Conservation (phyloP, 108 stramenopile species). For the Pseudonitzschia pungens region DNA sequence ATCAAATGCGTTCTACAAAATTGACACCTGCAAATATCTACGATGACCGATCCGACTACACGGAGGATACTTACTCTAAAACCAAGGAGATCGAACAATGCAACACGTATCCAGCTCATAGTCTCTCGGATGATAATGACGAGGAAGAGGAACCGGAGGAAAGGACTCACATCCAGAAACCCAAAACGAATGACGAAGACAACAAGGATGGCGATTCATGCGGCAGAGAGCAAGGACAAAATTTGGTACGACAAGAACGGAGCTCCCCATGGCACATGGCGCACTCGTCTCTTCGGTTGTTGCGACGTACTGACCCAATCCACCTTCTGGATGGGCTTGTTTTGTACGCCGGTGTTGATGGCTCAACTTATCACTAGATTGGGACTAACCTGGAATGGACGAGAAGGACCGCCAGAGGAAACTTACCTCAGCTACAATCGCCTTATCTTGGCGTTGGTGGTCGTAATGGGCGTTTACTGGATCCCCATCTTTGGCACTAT, state of each 20-base stretch:
- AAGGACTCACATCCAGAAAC: background rate
- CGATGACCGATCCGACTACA: constrained; percentile 5
- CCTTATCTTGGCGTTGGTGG: constrained; percentile 32
- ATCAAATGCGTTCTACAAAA: no score
- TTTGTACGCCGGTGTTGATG: constrained; percentile 45
- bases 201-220: background rate
- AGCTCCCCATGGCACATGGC: constrained; percentile 47
- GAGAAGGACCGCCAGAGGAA: constrained; percentile 30
- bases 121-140: constrained; percentile 7
- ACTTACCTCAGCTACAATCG: constrained; percentile 53
- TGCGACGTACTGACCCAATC: constrained; percentile 64
- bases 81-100: constrained; percentile 7
- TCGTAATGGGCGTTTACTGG: constrained; percentile 34
- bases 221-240: background rate
- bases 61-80: background rate
- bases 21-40: no score
- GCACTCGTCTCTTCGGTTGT: constrained; percentile 44
- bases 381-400: constrained; percentile 53
- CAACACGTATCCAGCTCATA: constrained; percentile 8
- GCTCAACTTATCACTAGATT: constrained; percentile 62
- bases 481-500: constrained; percentile 38
- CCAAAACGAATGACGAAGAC: background rate
- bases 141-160: constrained; percentile 25
- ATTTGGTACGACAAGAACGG: constrained; percentile 34
- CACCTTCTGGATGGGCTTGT: constrained; percentile 59